Evolutionary conservation across 805 yeast species (phyloP).

Genomic region (Lipomyces spencermartinsiae): DNA sequence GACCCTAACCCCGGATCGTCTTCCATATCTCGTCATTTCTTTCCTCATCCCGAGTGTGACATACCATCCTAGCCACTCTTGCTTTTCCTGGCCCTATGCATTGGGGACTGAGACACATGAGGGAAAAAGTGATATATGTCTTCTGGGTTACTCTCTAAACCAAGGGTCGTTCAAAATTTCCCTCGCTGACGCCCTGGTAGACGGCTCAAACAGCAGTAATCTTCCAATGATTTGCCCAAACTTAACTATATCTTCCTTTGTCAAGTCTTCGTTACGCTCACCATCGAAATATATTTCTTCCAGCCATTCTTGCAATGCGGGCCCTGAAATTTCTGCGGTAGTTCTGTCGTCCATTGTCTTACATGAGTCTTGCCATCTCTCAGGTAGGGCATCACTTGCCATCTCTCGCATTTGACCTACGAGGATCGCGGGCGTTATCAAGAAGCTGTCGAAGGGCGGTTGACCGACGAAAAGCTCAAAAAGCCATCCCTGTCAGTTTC

Average conservation of each 20-base stretch:
- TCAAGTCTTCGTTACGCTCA: neutral
- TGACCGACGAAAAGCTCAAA: neutral
- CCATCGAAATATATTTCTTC: neutral
- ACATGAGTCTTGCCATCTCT: neutral
- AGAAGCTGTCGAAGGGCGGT: constrained; percentile 1
- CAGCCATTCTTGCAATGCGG: neutral
- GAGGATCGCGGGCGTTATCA: neutral
- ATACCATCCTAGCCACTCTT: neutral
- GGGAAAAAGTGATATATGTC: neutral
- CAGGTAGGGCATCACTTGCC: neutral
- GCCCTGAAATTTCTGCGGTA: neutral
- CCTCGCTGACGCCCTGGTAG: neutral
- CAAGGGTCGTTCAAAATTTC: neutral
- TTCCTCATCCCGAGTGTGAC: neutral
- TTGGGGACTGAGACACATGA: neutral
- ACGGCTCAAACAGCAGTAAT: neutral
- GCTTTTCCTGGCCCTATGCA: neutral
- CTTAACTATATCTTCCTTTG: neutral
- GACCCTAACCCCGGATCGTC: too few relatives aligned
- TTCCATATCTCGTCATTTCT: neutral
- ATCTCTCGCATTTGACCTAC: neutral
- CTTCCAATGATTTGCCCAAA: neutral
- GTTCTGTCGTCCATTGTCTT: neutral
- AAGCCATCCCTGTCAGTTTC: neutral
- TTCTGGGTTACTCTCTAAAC: neutral